Evolutionary conservation across 352 stramenopile genomes (phyloP), one percentile per base, ranked within the genome.

Genomic region (Phytophthora aleatoria): DNA sequence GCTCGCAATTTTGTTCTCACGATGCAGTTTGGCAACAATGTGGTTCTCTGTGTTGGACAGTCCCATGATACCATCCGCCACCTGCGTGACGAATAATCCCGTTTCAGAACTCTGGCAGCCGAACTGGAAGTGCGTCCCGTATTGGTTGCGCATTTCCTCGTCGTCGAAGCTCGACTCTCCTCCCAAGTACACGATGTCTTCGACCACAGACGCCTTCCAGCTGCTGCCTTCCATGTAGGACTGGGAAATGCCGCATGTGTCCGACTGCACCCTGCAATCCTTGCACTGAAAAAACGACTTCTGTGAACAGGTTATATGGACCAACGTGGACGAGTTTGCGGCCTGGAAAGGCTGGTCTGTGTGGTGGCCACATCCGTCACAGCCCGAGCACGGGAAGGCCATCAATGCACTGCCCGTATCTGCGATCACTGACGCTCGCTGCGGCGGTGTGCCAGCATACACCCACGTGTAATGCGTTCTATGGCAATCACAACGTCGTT

Each of bases 391-490:
- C 12, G 87, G 87, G 52, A 96, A 90, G 13, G 87, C 87, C 64
- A 91, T 89, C 38, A 93, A 69, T 47, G 69, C 73, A 64, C 85
- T 94, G 35, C 87, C 87, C 3, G 87, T 96, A 65, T 96, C 87
- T 0, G 81, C 75, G 66, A 96, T 94, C 61, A 96, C 83, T 2
- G 85, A 94, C 31, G 85, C 83, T 62, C 87, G 72, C 61, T 96
- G 87, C 3, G 87, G 85, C 3, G 87, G 87, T 7, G 83, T 91
- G 20, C 87, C 87, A 16, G 74, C 83, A 67, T 94, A 94, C 13
- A 94, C 77, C 85, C 83, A 93, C 20, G 87, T 86, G 49, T 94
- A 96, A 59, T 96, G 87, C 16, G 87, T 96, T 3, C 87, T 91
- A 24, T 31, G 48, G 11, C 20, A 31, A 52, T 27, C 38, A 42